Percentiles rank a stretch among this genome's conserved stretches.
Conservation (phyloP, 495 filamentous ascomycete genomes). For the Hypoxylon fuscum region DNA sequence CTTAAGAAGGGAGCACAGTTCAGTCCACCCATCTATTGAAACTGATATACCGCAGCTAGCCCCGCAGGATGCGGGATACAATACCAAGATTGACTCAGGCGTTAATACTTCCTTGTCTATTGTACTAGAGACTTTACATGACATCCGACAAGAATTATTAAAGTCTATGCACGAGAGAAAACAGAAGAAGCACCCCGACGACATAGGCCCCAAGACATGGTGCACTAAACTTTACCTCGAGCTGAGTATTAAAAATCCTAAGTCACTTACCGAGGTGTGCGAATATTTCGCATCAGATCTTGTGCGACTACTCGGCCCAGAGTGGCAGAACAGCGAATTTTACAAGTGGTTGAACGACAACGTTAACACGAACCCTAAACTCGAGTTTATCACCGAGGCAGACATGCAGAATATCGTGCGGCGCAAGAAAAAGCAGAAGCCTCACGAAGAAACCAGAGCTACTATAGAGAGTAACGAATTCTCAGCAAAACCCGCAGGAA, state of each 20-base stretch:
- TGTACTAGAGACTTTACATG: slow-evolving; percentile 33
- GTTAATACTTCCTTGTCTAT: slow-evolving; percentile 5
- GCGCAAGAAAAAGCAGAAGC: slow-evolving; percentile 39
- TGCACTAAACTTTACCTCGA: slow-evolving; percentile 41
- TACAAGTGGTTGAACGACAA: slow-evolving; percentile 41
- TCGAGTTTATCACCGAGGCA: slow-evolving; percentile 32
- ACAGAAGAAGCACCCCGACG: slow-evolving; percentile 37
- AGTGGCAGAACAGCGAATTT: slow-evolving; percentile 43
- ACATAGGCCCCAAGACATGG: slow-evolving; percentile 33
- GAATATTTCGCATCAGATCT: slow-evolving; percentile 48
- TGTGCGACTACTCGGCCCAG: slow-evolving; percentile 37
- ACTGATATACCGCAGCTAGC: neutral
- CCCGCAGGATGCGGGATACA: neutral
- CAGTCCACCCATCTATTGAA: neutral
- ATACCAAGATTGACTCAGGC: neutral
- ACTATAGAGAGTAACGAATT: slow-evolving; percentile 29
- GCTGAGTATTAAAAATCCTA: slow-evolving; percentile 46
- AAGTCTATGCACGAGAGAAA: slow-evolving; percentile 22
- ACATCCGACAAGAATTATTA: slow-evolving; percentile 23
- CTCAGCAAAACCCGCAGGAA: slow-evolving; percentile 29
- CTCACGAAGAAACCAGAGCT: slow-evolving; percentile 4
- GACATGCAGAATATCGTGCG: slow-evolving; percentile 42
- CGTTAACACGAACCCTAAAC: slow-evolving; percentile 26
- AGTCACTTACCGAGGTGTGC: slow-evolving; percentile 35
- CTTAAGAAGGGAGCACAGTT: neutral